phyloP scores from a whole-genome alignment of 73 alveolate species.

The Diophrys sp. region DNA sequence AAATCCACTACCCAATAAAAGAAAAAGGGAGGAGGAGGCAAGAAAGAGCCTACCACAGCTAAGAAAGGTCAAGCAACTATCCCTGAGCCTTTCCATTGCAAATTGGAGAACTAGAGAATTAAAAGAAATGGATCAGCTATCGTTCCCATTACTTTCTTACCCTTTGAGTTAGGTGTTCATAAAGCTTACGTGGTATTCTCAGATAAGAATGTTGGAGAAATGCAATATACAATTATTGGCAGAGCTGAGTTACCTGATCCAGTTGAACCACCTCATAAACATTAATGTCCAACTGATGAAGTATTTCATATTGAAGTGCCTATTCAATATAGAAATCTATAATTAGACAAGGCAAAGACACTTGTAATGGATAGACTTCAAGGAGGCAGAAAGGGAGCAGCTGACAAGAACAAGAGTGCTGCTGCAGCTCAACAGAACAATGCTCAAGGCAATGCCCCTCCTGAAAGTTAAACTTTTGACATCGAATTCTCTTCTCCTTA shows the following conservation, averaged over 20 bases:
- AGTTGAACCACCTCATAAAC: conserved; percentile 67
- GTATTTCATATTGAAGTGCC: conserved; percentile 49
- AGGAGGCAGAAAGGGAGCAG: conserved; percentile 29
- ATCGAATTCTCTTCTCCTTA: conserved; percentile 57
- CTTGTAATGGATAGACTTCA: conserved; percentile 60
- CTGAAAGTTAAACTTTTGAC: conserved; percentile 44
- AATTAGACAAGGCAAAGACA: conserved; percentile 63
- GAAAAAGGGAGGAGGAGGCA: conserved; percentile 19
- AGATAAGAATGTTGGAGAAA: conserved; percentile 95
- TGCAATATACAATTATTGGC: conserved; percentile 94
- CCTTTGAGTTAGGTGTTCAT: conserved; percentile 91
- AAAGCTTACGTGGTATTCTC: conserved; percentile 90
- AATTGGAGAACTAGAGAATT: conserved; percentile 62
- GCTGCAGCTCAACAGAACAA: neutral
- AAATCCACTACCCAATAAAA: conserved; percentile 24
- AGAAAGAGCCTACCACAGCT: conserved; percentile 26
- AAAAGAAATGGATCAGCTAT: conserved; percentile 72
- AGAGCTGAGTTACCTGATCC: conserved; percentile 93
- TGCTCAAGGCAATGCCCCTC: conserved; percentile 14
- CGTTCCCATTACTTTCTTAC: conserved; percentile 85
- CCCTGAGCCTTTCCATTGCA: conserved; percentile 72
- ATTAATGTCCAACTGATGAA: conserved; percentile 85
- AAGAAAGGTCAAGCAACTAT: conserved; percentile 39
- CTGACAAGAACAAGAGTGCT: neutral
- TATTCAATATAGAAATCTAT: conserved; percentile 49